These are phyloP conservation scores for Halophytophthora batemanensis DNA, from an alignment of 352 stramenopile genomes.

Conservation along the genomic window DNA sequence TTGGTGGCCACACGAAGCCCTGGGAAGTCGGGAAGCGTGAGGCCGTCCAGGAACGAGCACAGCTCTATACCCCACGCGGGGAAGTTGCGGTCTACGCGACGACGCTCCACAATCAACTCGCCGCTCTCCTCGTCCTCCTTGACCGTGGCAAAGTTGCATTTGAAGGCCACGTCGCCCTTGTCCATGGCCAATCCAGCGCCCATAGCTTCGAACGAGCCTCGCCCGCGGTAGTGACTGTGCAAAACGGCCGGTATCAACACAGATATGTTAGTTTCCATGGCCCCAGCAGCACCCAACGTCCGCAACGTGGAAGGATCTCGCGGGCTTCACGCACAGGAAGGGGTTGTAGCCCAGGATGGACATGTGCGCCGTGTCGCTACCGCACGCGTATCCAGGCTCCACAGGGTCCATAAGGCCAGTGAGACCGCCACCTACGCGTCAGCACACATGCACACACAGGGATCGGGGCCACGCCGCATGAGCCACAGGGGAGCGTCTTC, in stretches of 20 bases:
- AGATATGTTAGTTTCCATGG: background rate
- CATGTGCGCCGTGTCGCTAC: conserved; percentile 88
- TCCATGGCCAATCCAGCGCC: conserved; percentile 77
- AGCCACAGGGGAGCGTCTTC: background rate
- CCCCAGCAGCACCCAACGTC: background rate
- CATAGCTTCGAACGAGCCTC: conserved; percentile 88
- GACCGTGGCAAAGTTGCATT: conserved; percentile 88
- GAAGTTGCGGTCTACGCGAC: conserved; percentile 85
- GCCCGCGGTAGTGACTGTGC: conserved; percentile 75
- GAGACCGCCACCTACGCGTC: conserved; percentile 51
- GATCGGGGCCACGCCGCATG: background rate
- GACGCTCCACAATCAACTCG: conserved; percentile 60
- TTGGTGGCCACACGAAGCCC: conserved; percentile 72
- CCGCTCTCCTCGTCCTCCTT: conserved; percentile 51
- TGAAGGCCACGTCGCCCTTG: conserved; percentile 86
- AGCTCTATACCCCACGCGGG: conserved; percentile 78
- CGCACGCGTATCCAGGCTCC: conserved; percentile 78
- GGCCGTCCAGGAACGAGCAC: conserved; percentile 68
- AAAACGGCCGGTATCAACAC: conserved; percentile 5
- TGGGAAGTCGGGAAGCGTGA: conserved; percentile 59
- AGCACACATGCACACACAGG: background rate
- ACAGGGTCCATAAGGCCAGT: conserved; percentile 85
- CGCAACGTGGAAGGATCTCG: background rate
- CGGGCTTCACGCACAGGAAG: conserved; percentile 44
- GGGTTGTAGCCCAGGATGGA: conserved; percentile 88